Conservation (phyloP, 352 stramenopile genomes). For the Phytophthora vignae region DNA sequence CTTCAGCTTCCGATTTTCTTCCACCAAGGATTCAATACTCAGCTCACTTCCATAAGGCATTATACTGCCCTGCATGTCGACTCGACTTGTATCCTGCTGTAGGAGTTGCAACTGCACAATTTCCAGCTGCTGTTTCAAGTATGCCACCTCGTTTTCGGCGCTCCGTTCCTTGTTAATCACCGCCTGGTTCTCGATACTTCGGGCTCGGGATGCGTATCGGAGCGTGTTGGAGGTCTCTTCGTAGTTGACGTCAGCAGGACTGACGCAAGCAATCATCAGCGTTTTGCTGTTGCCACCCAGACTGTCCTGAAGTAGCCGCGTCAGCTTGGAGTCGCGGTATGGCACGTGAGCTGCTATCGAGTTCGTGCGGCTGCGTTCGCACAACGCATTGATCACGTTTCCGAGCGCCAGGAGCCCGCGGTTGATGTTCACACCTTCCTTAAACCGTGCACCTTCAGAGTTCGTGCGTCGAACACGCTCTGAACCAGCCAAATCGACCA, state of each 20-base stretch:
- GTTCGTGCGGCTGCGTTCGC: slow-evolving; percentile 74
- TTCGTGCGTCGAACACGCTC: slow-evolving; percentile 93
- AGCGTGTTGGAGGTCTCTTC: slow-evolving; percentile 98
- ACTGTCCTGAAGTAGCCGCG: slow-evolving; percentile 88
- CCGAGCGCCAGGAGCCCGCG: slow-evolving; percentile 93
- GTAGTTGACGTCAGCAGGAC: slow-evolving; percentile 82
- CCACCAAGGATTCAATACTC: slow-evolving; percentile 20
- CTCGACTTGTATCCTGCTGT: slow-evolving; percentile 36
- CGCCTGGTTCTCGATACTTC: slow-evolving; percentile 98
- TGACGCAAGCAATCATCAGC: slow-evolving; percentile 90
- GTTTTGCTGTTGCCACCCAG: slow-evolving; percentile 93
- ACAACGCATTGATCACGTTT: slow-evolving; percentile 96
- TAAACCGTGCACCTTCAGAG: slow-evolving; percentile 84
- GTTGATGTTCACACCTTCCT: slow-evolving; percentile 96
- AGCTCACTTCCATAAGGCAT: not conserved
- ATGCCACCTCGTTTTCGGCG: slow-evolving; percentile 75
- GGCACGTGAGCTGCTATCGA: slow-evolving; percentile 61
- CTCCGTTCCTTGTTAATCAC: slow-evolving; percentile 97
- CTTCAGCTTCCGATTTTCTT: slow-evolving; percentile 51
- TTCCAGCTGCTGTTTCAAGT: slow-evolving; percentile 76
- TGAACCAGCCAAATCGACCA: slow-evolving; percentile 96
- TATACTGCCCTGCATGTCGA: not conserved
- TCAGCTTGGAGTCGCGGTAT: slow-evolving; percentile 94
- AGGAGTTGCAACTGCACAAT: slow-evolving; percentile 69
- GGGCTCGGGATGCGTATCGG: slow-evolving; percentile 94